phyloP scores from a whole-genome alignment of 768 basidiomycete species.

The Termitomyces sp. region DNA sequence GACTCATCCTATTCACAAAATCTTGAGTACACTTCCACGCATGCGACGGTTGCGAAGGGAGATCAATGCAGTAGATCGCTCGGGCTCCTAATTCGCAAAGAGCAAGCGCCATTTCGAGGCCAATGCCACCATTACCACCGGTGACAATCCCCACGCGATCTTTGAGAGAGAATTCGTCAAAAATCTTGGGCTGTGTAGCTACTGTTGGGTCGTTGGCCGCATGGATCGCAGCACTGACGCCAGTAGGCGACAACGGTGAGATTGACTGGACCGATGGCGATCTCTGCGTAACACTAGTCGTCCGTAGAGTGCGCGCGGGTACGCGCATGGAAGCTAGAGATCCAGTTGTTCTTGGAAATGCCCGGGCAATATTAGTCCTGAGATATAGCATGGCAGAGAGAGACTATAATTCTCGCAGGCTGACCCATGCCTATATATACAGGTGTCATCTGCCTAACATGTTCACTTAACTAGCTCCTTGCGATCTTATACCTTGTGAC shows the following conservation, averaged over 20 bases:
- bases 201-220: slow-evolving; percentile 31
- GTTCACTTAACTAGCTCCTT: no score
- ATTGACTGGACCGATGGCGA: slow-evolving; percentile 32
- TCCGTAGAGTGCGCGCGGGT: not conserved
- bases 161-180: slow-evolving; percentile 53
- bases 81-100: slow-evolving; percentile 71
- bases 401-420: no score
- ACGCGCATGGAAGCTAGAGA: not conserved
- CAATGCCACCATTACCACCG: slow-evolving; percentile 63
- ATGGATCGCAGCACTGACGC: slow-evolving; percentile 54
- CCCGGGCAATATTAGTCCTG: no score
- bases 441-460: no score
- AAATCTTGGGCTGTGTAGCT: slow-evolving; percentile 43
- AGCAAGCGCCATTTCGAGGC: slow-evolving; percentile 75
- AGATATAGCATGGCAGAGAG: no score
- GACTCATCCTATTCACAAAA: slow-evolving; percentile 44
- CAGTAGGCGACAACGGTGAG: slow-evolving; percentile 58
- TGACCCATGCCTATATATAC: no score
- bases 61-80: slow-evolving; percentile 64
- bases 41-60: slow-evolving; percentile 46
- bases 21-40: slow-evolving; percentile 52
- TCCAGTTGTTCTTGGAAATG: no score
- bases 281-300: not conserved
- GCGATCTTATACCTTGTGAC: no score
- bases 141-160: slow-evolving; percentile 58